Evolutionary conservation across 768 basidiomycete species (phyloP).

Genomic region (Amanita muscaria): DNA sequence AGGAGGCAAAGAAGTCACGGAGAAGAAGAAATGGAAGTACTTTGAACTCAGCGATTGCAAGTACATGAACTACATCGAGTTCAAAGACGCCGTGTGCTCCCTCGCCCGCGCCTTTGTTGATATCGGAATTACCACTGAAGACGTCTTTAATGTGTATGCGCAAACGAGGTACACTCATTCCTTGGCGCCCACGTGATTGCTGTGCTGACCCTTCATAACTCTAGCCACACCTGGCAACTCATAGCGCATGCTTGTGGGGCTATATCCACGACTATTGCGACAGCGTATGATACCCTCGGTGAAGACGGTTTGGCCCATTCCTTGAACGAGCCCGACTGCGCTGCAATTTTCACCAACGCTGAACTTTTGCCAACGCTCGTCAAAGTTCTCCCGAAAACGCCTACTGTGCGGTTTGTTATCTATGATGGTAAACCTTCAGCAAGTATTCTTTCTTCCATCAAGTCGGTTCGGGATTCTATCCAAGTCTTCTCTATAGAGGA

Average conservation of each 20-base stretch:
- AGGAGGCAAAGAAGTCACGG: constrained; percentile 70
- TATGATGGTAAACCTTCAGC: constrained; percentile 69
- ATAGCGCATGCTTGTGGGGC: constrained; percentile 74
- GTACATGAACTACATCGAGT: constrained; percentile 66
- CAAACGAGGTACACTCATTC: constrained; percentile 56
- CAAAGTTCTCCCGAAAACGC: constrained; percentile 63
- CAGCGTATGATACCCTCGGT: constrained; percentile 95
- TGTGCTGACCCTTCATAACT: constrained; percentile 3
- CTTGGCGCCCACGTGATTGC: constrained; percentile 2
- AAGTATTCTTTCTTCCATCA: constrained; percentile 50
- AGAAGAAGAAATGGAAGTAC: constrained; percentile 95
- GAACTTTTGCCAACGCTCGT: constrained; percentile 76
- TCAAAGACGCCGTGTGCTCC: constrained; percentile 55
- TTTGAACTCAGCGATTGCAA: constrained; percentile 88
- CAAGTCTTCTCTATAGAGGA: constrained; percentile 60
- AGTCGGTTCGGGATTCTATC: constrained; percentile 45
- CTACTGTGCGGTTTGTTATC: constrained; percentile 69
- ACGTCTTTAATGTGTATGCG: constrained; percentile 88
- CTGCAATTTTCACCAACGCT: constrained; percentile 86
- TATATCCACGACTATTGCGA: constrained; percentile 78
- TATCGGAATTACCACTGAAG: constrained; percentile 54
- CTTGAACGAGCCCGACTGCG: constrained; percentile 72
- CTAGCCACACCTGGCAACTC: constrained; percentile 80
- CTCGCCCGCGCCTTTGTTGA: constrained; percentile 66
- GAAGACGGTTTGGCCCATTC: constrained; percentile 84